Evolutionary conservation across 805 yeast species (phyloP).

Genomic region (Metschnikowia kunwiensis): DNA sequence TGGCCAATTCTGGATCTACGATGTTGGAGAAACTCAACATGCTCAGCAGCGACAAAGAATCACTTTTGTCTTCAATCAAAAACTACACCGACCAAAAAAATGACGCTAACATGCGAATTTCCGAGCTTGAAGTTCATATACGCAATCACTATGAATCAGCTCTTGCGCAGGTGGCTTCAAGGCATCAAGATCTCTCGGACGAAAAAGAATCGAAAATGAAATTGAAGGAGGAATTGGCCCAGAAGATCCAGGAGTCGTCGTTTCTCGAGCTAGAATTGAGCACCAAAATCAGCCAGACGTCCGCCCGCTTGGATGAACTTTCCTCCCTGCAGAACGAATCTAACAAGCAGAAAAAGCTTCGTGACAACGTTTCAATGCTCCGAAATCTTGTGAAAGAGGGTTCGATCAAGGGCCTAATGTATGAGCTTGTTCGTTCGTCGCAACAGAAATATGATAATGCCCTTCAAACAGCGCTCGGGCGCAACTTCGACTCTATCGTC

Average conservation of each 20-base stretch:
- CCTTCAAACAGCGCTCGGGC: conserved; percentile 73
- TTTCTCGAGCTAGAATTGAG: conserved; percentile 60
- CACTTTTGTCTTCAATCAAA: conserved; percentile 28
- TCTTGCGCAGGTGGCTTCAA: conserved; percentile 26
- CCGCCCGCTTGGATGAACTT: conserved; percentile 63
- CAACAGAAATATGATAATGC: conserved; percentile 72
- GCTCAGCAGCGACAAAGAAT: conserved; percentile 43
- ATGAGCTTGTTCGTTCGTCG: conserved; percentile 75
- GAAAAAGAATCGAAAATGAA: conserved; percentile 26
- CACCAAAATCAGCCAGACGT: conserved; percentile 56
- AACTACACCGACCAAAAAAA: conserved; percentile 31
- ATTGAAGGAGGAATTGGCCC: conserved; percentile 26
- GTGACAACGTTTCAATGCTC: conserved; percentile 70
- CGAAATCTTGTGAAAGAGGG: conserved; percentile 67
- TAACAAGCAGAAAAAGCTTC: conserved; percentile 59
- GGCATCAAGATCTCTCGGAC: conserved; percentile 31
- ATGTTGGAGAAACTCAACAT: conserved; percentile 49
- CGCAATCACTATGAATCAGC: conserved; percentile 38
- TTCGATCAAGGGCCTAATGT: conserved; percentile 78
- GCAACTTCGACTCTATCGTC: conserved; percentile 74
- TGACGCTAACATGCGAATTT: conserved; percentile 37
- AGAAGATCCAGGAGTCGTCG: conserved; percentile 34
- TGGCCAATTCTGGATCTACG: conserved; percentile 55
- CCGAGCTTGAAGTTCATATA: conserved; percentile 35
- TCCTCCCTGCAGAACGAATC: conserved; percentile 77